phyloP scores from a whole-genome alignment of 2,329 filamentous ascomycete species.

The Dactylella cylindrospora region DNA sequence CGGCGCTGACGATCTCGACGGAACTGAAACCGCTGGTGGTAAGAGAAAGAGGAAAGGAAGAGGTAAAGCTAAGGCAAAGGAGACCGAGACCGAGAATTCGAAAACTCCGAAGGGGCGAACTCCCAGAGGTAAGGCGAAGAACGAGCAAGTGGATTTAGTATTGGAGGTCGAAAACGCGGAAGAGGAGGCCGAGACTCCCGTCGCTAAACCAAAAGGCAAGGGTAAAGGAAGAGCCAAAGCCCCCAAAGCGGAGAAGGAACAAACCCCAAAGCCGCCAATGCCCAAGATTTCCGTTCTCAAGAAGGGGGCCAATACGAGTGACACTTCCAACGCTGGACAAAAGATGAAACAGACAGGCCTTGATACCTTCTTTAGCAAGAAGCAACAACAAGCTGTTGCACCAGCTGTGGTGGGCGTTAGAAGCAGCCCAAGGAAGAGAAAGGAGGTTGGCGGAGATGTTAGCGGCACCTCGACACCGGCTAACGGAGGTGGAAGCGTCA shows the following conservation, averaged over 20 bases:
- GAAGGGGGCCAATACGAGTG: slow-evolving; percentile 12
- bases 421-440: slow-evolving; percentile 40
- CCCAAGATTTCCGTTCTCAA: slow-evolving; percentile 21
- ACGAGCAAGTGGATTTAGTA: not conserved
- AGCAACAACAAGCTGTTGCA: slow-evolving; percentile 1
- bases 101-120: slow-evolving; percentile 4
- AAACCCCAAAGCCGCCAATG: slow-evolving; percentile 10
- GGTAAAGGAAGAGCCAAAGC: slow-evolving; percentile 18
- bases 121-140: not conserved
- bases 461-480: slow-evolving; percentile 29
- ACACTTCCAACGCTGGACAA: slow-evolving; percentile 4
- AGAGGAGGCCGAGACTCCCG: slow-evolving; percentile 17
- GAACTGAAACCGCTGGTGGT: slow-evolving; percentile 14
- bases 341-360: slow-evolving; percentile 32
- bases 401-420: slow-evolving; percentile 14
- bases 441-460: slow-evolving; percentile 12
- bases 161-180: not conserved
- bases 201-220: slow-evolving; percentile 1
- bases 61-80: slow-evolving; percentile 18
- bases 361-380: slow-evolving; percentile 39
- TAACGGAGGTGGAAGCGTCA: slow-evolving; percentile 24
- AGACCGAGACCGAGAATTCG: slow-evolving; percentile 27
- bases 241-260: slow-evolving; percentile 12
- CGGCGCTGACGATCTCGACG: slow-evolving; percentile 29
- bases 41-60: slow-evolving; percentile 31